Base-by-base conservation (phyloP, 2,329 filamentous ascomycete genomes). In the Pseudogymnoascus sp. region DNA sequence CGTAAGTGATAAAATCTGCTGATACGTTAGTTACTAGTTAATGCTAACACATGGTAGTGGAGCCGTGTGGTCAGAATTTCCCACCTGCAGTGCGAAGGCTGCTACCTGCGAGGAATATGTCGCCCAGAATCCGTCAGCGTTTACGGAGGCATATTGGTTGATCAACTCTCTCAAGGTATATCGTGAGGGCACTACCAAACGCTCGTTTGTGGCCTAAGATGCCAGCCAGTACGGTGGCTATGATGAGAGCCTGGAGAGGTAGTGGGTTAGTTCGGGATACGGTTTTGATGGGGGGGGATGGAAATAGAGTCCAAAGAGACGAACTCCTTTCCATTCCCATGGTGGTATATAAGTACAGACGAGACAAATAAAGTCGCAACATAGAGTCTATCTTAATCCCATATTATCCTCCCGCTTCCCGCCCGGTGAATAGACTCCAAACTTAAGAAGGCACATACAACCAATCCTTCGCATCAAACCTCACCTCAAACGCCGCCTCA, bases 401-500 rank as follows among this genome's bases (percentile, higher is more conserved):
- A 53, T 53, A 53, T 31, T 53, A 16, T 26, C 21, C 42, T 21
- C 13, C n/a, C 40, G 10, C 40, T 44, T 6, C 24, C 31, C n/a
- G 47, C 26, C 14, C n/a, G 7, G 4, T 10, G 31, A 29, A 31
- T 53, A 62, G 14, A 37, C 40, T 31, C 21, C 38, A 47, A 44
- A 16, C 63, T 50, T 65, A 71, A 6, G 70, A 71, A 24, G 64
- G 69, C 37, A 35, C 33, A 71, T 82, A 89, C 72, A 80, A 68
- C 86, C 87, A 90, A 72, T 77, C 77, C 6, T 74, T 76, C 24
- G 81, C 80, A 50, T 83, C 80, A 69, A 90, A 86, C 6, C 85
- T 77, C 8, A 88, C 82, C 74, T 91, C 88, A 67, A 90, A 87
- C 59, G 81, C 81, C 1, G 88, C 83, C n/a, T 76, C 79, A 2